Evolutionary conservation across 2,329 filamentous ascomycete species (phyloP), one percentile per base, ranked within the genome.

Genomic region (Colletotrichum scovillei): DNA sequence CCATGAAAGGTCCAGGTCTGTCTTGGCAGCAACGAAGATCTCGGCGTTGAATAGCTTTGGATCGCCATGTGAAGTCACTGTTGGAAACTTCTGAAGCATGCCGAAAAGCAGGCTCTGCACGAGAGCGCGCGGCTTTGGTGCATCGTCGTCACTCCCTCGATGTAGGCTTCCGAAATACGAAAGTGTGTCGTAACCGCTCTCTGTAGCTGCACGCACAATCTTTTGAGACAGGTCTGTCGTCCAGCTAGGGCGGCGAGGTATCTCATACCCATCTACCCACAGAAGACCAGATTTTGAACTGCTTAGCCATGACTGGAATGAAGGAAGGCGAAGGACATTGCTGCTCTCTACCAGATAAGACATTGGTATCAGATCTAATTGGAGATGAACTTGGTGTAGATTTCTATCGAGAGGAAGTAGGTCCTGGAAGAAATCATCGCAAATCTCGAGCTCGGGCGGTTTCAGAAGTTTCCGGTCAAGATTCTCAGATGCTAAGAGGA

Each of bases 81-180:
- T 7, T 9, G 19, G 42, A 2, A n/a, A 46, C 16, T 46, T 46
- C 42, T 46, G 19, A 0, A 46, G 42, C 7, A 49, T 49, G 7
- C 19, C 0, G 3, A 49, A 49, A 0, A 49, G 42, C 1, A 49
- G 19, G 19, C 42, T n/a, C 3, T 49, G 19, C 0, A 49, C 7
- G 19, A 49, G 42, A 19, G 3, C 16, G 7, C 42, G 42, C 3
- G 42, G 1, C 1, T 49, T 49, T 9, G 7, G 42, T 19, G 19
- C 0, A 0, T 4, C 19, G 3, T n/a, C 2, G 19, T 9, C 0
- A 0, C 19, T 49, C 3, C 42, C 16, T 1, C 42, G 42, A 49
- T n/a, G 0, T 4, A 49, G 19, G 3, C 42, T 49, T 1, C 42
- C 42, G 19, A 49, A 49, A n/a, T 49, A 49, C 19, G 42, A 49